These are phyloP conservation scores for Suillus placidus DNA, from an alignment of 768 basidiomycete species.

Conservation along the genomic window DNA sequence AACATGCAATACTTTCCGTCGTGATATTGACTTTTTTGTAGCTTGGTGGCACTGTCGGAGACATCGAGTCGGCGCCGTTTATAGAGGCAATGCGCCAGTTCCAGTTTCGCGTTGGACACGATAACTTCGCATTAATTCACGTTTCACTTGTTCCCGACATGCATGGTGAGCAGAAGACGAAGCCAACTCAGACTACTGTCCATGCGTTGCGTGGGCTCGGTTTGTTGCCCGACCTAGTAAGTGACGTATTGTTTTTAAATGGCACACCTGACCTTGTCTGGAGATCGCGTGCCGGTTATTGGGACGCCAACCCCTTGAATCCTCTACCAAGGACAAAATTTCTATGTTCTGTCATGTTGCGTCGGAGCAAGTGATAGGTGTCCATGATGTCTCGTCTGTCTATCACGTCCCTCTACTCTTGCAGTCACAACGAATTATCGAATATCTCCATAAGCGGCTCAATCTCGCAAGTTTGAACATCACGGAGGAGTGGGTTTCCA, in stretches of 20 bases:
- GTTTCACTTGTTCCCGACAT: slow-evolving; percentile 98
- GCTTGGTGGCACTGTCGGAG: slow-evolving; percentile 98
- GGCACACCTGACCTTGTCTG: slow-evolving; percentile 1
- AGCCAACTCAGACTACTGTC: slow-evolving; percentile 97
- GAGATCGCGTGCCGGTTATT: slow-evolving; percentile 93
- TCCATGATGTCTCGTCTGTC: slow-evolving; percentile 95
- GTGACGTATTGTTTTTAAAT: slow-evolving; percentile 23
- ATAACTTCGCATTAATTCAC: slow-evolving; percentile 96
- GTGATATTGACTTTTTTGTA: slow-evolving; percentile 32
- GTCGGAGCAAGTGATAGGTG: slow-evolving; percentile 87
- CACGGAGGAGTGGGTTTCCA: slow-evolving; percentile 54
- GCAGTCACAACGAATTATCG: slow-evolving; percentile 88
- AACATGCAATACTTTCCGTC: background rate
- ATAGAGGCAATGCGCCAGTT: slow-evolving; percentile 99
- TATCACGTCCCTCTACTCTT: slow-evolving; percentile 96
- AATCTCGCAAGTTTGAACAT: slow-evolving; percentile 63
- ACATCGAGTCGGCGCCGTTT: slow-evolving; percentile 98
- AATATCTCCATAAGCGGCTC: slow-evolving; percentile 82
- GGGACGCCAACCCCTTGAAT: slow-evolving; percentile 77
- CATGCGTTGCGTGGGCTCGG: slow-evolving; percentile 92
- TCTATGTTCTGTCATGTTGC: slow-evolving; percentile 99
- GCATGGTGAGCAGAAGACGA: slow-evolving; percentile 99
- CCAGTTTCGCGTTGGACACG: slow-evolving; percentile 95
- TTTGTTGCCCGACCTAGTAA: slow-evolving; percentile 86
- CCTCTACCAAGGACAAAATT: slow-evolving; percentile 91